These are phyloP conservation scores for Aspergillus sp. DNA, from an alignment of 2,329 filamentous ascomycete genomes.

Conservation along the genomic window DNA sequence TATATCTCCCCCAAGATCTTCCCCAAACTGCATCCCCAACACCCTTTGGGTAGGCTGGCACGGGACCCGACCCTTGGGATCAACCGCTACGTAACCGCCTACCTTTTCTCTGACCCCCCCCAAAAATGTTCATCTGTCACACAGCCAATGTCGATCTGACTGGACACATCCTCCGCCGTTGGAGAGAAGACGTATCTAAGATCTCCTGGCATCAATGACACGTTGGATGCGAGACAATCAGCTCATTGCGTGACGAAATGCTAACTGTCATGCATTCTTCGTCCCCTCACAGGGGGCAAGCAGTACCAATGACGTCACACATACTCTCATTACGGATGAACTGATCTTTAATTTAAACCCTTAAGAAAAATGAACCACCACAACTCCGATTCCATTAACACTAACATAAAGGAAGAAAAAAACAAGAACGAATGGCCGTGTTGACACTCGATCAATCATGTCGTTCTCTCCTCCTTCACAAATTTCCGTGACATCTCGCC, in stretches of 20 bases:
- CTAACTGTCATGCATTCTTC: no score
- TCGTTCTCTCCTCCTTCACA: slow-evolving; percentile 49
- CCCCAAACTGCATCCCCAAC: background rate
- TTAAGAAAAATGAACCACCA: background rate
- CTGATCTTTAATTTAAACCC: background rate
- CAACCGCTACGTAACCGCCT: background rate
- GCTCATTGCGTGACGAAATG: no score
- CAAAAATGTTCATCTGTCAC: background rate
- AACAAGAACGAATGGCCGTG: background rate
- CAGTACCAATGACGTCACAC: background rate
- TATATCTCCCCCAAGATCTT: background rate
- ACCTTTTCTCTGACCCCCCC: background rate
- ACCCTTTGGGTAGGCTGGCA: slow-evolving; percentile 1
- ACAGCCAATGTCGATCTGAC: background rate
- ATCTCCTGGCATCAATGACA: background rate
- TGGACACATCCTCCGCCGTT: background rate
- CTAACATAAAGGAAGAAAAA: background rate
- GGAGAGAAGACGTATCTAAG: background rate
- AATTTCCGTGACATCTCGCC: slow-evolving; percentile 59
- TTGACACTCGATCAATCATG: slow-evolving; percentile 24
- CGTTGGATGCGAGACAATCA: no score
- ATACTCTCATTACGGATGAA: background rate
- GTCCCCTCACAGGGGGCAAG: no score
- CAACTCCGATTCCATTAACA: background rate
- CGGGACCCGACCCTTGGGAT: background rate